Percentiles rank a stretch among this genome's conserved stretches.
Evolutionary conservation across 2,329 filamentous ascomycete genomes (phyloP).

Genomic region (Graphilbum fragrans): DNA sequence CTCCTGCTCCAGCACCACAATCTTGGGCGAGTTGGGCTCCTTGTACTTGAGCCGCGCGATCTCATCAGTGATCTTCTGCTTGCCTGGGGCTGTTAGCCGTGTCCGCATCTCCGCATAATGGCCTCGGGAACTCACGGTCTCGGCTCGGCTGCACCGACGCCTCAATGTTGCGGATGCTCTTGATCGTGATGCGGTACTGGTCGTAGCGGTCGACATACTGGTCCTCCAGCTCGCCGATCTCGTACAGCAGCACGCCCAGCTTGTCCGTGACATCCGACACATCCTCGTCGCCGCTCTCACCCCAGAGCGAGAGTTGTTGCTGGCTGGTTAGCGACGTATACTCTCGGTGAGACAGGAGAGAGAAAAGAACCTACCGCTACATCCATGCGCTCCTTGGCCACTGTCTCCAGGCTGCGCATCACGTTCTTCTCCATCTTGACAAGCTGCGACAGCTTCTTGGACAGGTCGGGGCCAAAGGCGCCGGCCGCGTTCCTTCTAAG

Average conservation of each 20-base stretch:
- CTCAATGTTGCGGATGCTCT: constrained; percentile 98
- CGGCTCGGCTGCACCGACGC: constrained; percentile 95
- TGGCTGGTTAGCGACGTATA: constrained; percentile 20
- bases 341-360: not conserved
- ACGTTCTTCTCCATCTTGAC: constrained; percentile 99
- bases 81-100: constrained; percentile 49
- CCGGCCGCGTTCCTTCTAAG: constrained; percentile 65
- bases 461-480: constrained; percentile 72
- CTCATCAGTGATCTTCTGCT: constrained; percentile 98
- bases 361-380: constrained; percentile 64
- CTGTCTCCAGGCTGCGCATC: constrained; percentile 94
- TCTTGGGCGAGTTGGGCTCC: constrained; percentile 94
- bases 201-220: constrained; percentile 98
- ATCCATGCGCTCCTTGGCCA: constrained; percentile 94
- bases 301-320: constrained; percentile 99
- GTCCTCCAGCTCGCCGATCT: constrained; percentile 96
- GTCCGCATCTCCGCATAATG: no score
- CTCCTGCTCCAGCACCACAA: constrained; percentile 96
- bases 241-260: constrained; percentile 92
- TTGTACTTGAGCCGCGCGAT: constrained; percentile 99
- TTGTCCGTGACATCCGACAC: constrained; percentile 99
- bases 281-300: constrained; percentile 89
- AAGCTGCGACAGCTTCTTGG: constrained; percentile 93
- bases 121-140: constrained; percentile 70
- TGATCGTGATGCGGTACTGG: constrained; percentile 97